Base-by-base conservation (phyloP, 148 eudicot species). In the Polygonum aviculare region DNA sequence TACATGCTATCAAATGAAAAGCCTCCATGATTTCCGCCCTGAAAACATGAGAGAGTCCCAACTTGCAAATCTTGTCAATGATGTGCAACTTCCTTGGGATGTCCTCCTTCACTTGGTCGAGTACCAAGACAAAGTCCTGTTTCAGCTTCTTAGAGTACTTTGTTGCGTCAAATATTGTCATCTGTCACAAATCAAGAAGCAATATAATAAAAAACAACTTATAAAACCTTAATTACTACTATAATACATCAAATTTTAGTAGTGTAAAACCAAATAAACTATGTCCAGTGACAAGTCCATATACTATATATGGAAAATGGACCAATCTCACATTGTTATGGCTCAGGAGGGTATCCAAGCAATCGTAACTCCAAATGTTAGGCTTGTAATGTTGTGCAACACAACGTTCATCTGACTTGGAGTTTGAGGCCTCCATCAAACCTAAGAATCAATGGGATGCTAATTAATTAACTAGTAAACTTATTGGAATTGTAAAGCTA, bases 281-380 rank as follows among this genome's bases (percentile, higher is more conserved):
- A 1, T 26, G 31, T 26, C 31, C 31, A 26, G 31, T 26, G 31
- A 26, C 31, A 26, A 26, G 31, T 26, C 31, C 31, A 26, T 26
- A 26, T 26, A 26, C 1, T 26, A 26, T 26, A 26, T 26, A 26
- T 26, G 6, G 41, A 39, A 0, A 39, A 3, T 3, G 4, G 6
- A 39, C 2, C 6, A 2, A 39, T 39, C 41, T 39, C 4, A 85
- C 85, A 6, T 15, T 19, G 50, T 74, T 77, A 45, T 69, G 39
- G 55, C 15, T 59, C 18, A 47, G 57, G 0, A 47, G 50, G 76
- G 78, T 48, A 73, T 39, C 41, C 41, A 77, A 47, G 10, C 12
- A 47, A 72, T 81, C 79, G 36, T 81, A 74, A 41, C 84, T 81
- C 88, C 88, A 85, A 1, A 79, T 77, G 70, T 79, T 85, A 4